Percentiles rank a stretch among this genome's conserved stretches.
phyloP scores from a whole-genome alignment of 2,329 filamentous ascomycete species.

The Fonsecaea monophora region DNA sequence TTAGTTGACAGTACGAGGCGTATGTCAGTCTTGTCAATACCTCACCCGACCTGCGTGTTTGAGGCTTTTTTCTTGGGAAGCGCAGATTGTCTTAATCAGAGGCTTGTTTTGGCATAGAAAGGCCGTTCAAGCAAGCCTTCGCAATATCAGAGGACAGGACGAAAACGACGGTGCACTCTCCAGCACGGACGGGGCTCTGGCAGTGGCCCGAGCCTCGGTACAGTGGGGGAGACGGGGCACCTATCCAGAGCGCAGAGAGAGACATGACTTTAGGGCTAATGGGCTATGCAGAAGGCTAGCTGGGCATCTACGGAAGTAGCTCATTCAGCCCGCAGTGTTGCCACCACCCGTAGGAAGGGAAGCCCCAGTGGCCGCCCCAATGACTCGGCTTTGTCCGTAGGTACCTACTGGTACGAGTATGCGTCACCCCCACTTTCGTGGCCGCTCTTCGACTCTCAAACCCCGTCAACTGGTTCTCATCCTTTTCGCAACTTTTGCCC shows the following conservation, averaged over 20 bases:
- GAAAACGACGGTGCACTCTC: conserved; percentile 1
- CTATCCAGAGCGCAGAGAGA: neutral
- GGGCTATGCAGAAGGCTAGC: neutral
- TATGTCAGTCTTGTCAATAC: neutral
- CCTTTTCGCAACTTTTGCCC: conserved; percentile 9
- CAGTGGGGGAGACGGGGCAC: neutral
- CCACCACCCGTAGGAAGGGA: neutral
- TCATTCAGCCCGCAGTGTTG: conserved; percentile 4
- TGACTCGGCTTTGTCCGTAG: neutral
- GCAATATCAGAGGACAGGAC: neutral
- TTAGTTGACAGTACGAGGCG: neutral
- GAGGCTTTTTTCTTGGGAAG: neutral
- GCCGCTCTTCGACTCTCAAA: conserved; percentile 12
- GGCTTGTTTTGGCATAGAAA: conserved; percentile 1
- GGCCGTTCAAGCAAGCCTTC: neutral
- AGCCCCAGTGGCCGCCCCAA: conserved; percentile 2
- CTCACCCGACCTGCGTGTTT: neutral
- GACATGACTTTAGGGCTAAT: conserved; percentile 9
- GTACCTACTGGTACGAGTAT: neutral
- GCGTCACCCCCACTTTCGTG: conserved; percentile 6
- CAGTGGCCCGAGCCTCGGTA: conserved; percentile 9
- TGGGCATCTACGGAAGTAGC: neutral
- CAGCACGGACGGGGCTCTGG: conserved; percentile 9
- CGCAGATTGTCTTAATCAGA: conserved; percentile 12
- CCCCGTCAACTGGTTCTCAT: conserved; percentile 15